Conservation (phyloP, 306 rosid genomes). For the Crataegus laevigata region DNA sequence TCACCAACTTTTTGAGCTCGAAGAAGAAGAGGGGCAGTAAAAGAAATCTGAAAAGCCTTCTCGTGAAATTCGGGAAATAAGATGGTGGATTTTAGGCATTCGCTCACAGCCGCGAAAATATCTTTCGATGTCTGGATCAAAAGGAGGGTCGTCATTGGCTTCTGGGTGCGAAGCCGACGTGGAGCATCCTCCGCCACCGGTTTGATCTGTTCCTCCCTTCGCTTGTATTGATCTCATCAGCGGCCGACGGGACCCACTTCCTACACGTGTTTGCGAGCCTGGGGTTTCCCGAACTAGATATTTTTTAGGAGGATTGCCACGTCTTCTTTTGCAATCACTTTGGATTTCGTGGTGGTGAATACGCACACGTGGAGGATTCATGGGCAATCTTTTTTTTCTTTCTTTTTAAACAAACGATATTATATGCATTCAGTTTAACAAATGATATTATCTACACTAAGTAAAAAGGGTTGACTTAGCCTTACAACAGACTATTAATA, state of each 20-base stretch:
- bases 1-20: background rate
- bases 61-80: background rate
- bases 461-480: accelerated
- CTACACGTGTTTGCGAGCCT: constrained; percentile 10
- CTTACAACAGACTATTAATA: too few species aligned
- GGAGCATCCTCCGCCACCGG: constrained; percentile 22
- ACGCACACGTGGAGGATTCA: constrained; percentile 23
- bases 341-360: constrained; percentile 17
- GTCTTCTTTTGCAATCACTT: background rate
- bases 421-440: too few species aligned
- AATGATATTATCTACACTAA: too few species aligned
- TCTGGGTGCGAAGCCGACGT: constrained; percentile 20
- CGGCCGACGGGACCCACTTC: constrained; percentile 10
- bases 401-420: background rate
- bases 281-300: constrained; percentile 11
- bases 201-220: constrained; percentile 2
- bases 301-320: constrained; percentile 14
- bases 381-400: background rate
- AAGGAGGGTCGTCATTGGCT: constrained; percentile 31
- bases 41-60: background rate
- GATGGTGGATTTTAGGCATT: background rate
- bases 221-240: constrained; percentile 8
- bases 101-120: constrained; percentile 15
- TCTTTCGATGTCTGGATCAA: constrained; percentile 23
- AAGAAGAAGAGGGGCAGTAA: background rate